Conservation (phyloP, 2,329 filamentous ascomycete species). For the Graphilbum ipis-grandicollis region DNA sequence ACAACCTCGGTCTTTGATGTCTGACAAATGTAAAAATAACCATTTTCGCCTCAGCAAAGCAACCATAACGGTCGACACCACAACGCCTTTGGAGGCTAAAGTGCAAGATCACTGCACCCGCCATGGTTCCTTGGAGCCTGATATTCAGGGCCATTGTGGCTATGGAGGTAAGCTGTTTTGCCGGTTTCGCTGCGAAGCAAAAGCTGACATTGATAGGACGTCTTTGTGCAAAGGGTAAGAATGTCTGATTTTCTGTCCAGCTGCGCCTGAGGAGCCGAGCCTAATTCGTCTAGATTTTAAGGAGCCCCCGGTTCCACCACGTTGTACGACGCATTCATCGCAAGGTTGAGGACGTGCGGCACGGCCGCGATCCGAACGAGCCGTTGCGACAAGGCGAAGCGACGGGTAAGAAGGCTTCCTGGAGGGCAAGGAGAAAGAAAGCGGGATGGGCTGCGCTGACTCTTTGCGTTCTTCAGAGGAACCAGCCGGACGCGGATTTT, state of each 20-base stretch:
- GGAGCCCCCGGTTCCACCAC: conserved; percentile 32
- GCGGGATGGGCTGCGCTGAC: background rate
- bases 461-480: conserved; percentile 15
- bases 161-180: conserved; percentile 8
- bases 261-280: background rate
- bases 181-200: no score
- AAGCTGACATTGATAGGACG: conserved; percentile 2
- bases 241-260: background rate
- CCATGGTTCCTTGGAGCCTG: conserved; percentile 8
- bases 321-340: conserved; percentile 34
- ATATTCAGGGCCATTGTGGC: conserved; percentile 5
- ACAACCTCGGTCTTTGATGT: no score
- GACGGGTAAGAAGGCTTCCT: conserved; percentile 19
- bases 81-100: no score
- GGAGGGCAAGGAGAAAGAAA: no score
- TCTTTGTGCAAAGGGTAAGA: conserved; percentile 7
- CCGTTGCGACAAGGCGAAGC: conserved; percentile 34
- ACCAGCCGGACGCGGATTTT: conserved; percentile 18
- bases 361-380: conserved; percentile 32
- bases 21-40: no score
- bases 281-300: conserved; percentile 25
- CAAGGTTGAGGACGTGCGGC: conserved; percentile 26
- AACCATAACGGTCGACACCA: no score
- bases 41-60: no score
- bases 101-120: background rate